Conservation (phyloP, 345 rosid genomes). For the Mercurialis annua region DNA sequence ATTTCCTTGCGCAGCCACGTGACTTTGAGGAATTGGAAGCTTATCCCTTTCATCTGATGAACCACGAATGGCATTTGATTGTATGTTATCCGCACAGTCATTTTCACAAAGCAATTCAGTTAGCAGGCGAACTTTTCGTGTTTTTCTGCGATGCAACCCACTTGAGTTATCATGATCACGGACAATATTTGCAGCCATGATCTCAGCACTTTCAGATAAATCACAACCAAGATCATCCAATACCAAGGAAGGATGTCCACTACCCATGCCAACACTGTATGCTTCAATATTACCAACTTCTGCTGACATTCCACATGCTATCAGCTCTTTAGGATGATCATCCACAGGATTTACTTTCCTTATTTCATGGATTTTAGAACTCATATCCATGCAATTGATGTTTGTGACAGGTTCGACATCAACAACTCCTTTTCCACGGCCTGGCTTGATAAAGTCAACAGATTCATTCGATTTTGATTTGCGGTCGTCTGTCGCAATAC, state of each 20-base stretch:
- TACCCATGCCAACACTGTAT: conserved; percentile 29
- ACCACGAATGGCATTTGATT: conserved; percentile 27
- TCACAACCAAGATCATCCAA: conserved; percentile 35
- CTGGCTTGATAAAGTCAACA: conserved; percentile 23
- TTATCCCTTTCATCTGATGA: conserved; percentile 26
- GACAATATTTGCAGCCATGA: conserved; percentile 25
- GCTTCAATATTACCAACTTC: conserved; percentile 32
- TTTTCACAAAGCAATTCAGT: conserved; percentile 62
- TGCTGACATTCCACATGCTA: conserved; percentile 29
- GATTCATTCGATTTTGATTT: conserved; percentile 26
- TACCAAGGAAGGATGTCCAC: conserved; percentile 33
- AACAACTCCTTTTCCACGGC: conserved; percentile 23
- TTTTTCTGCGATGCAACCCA: conserved; percentile 53
- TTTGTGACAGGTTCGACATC: conserved; percentile 21
- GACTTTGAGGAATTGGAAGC: conserved; percentile 21
- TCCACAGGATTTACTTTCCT: conserved; percentile 25
- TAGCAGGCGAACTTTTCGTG: conserved; percentile 62
- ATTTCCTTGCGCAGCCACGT: conserved; percentile 22
- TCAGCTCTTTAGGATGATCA: conserved; percentile 23
- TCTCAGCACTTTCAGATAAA: conserved; percentile 59
- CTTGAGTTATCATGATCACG: conserved; percentile 30
- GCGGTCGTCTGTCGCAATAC: conserved; percentile 32
- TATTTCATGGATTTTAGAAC: conserved; percentile 14
- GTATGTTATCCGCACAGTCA: conserved; percentile 25
- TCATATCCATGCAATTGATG: conserved; percentile 11